These are phyloP conservation scores for Protomyces macrosporus DNA, from an alignment of 1,139 yeast genomes.

Conservation along the genomic window DNA sequence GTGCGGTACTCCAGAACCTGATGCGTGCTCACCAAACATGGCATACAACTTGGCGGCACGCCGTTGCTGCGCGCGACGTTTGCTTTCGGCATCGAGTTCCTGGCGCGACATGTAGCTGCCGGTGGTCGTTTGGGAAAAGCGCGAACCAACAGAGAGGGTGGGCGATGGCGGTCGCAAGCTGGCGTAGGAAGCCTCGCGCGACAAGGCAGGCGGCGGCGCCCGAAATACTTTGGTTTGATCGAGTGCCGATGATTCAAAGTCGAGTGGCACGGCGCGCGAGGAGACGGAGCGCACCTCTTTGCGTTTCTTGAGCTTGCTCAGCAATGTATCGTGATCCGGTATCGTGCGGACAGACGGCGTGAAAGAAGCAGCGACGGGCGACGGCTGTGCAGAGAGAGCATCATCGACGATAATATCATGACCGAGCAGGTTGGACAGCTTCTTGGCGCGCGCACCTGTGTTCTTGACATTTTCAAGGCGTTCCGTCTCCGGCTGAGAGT, in stretches of 20 bases:
- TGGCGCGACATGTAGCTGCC: constrained; percentile 1
- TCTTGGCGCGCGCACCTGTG: background rate
- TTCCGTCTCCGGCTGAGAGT: background rate
- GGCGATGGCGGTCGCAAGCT: background rate
- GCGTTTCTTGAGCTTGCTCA: background rate
- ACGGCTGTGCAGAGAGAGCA: background rate
- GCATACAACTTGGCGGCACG: constrained; percentile 23
- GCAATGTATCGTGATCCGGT: background rate
- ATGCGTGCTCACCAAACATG: constrained; percentile 23
- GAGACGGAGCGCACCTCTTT: background rate
- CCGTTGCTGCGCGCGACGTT: constrained; percentile 11
- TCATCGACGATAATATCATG: background rate
- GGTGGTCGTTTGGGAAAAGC: background rate
- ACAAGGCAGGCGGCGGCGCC: background rate
- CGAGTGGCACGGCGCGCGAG: background rate
- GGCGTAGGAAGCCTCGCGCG: background rate
- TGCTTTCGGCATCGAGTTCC: constrained; percentile 10
- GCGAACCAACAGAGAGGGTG: background rate
- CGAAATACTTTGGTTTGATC: background rate
- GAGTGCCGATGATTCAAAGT: background rate
- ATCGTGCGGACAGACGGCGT: background rate
- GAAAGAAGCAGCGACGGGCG: background rate
- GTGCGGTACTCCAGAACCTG: background rate
- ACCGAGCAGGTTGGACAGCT: background rate
- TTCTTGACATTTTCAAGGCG: background rate